These are phyloP conservation scores for Eucalyptus pauciflora DNA, from an alignment of 345 rosid species.

Conservation along the genomic window DNA sequence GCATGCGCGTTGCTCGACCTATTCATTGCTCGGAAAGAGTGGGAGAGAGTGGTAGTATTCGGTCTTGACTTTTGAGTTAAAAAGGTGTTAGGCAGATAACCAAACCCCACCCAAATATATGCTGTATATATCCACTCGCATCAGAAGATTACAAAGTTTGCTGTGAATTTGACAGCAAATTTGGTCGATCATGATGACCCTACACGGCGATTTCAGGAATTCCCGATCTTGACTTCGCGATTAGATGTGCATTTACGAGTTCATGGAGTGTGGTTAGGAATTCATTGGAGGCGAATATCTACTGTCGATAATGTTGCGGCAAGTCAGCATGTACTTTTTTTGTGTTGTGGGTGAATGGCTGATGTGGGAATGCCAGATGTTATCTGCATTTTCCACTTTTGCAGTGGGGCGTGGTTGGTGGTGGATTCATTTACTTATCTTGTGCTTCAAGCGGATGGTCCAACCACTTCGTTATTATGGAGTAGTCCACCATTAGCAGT, in stretches of 20 bases:
- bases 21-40: background rate
- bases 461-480: background rate
- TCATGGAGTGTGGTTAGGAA: background rate
- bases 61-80: background rate
- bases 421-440: background rate
- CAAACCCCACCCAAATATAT: background rate
- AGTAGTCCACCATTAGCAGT: background rate
- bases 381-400: background rate
- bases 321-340: background rate
- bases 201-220: background rate
- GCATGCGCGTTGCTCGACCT: background rate
- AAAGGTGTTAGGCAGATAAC: background rate
- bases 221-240: background rate
- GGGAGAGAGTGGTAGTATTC: background rate
- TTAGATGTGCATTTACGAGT: background rate
- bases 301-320: background rate
- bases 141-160: background rate
- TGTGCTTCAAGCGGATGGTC: background rate
- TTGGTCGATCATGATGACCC: background rate
- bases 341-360: background rate
- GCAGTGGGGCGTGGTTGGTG: background rate
- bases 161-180: background rate
- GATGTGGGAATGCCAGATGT: background rate
- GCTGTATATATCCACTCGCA: background rate
- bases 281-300: background rate